These are phyloP conservation scores for Hymenoscyphus infarciens DNA, from an alignment of 2,329 filamentous ascomycete genomes.

Conservation along the genomic window DNA sequence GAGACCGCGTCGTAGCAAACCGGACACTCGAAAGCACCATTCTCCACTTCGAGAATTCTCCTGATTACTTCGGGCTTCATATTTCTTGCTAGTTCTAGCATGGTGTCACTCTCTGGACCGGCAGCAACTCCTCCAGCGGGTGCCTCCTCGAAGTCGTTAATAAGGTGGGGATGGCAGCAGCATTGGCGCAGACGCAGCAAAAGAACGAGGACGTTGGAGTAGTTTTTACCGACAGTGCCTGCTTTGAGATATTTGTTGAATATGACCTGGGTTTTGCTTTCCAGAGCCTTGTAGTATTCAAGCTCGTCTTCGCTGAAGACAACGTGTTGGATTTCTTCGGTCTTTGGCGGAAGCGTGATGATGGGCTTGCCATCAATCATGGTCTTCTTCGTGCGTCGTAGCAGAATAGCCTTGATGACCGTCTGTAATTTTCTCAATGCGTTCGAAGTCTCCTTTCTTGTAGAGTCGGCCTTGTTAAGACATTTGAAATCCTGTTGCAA, in stretches of 20 bases:
- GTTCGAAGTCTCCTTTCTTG: conserved; percentile 26
- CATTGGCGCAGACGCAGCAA: conserved; percentile 76
- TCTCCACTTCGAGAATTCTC: conserved; percentile 51
- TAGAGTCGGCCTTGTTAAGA: conserved; percentile 27
- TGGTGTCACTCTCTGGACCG: conserved; percentile 45
- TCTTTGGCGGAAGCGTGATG: conserved; percentile 63
- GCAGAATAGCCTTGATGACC: conserved; percentile 73
- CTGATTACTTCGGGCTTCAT: conserved; percentile 58
- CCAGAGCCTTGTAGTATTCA: conserved; percentile 62
- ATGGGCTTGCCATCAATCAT: conserved; percentile 77
- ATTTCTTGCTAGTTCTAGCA: conserved; percentile 59
- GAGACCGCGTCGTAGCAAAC: conserved; percentile 74
- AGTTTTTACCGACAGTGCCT: conserved; percentile 66
- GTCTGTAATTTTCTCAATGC: conserved; percentile 71
- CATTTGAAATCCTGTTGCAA: conserved; percentile 27
- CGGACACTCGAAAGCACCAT: conserved; percentile 64
- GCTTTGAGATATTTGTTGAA: conserved; percentile 75
- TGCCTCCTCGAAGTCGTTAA: conserved; percentile 57
- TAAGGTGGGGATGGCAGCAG: conserved; percentile 72
- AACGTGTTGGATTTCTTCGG: conserved; percentile 57
- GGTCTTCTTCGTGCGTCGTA: conserved; percentile 78
- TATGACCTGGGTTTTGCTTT: conserved; percentile 61
- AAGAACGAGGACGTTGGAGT: conserved; percentile 76
- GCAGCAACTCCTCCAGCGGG: conserved; percentile 16
- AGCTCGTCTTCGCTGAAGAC: conserved; percentile 64